A percentile compares a stretch with the other conserved stretches of the same genome.
Evolutionary conservation across 2,329 filamentous ascomycete genomes (phyloP).

Genomic region (Colletotrichum tabaci): DNA sequence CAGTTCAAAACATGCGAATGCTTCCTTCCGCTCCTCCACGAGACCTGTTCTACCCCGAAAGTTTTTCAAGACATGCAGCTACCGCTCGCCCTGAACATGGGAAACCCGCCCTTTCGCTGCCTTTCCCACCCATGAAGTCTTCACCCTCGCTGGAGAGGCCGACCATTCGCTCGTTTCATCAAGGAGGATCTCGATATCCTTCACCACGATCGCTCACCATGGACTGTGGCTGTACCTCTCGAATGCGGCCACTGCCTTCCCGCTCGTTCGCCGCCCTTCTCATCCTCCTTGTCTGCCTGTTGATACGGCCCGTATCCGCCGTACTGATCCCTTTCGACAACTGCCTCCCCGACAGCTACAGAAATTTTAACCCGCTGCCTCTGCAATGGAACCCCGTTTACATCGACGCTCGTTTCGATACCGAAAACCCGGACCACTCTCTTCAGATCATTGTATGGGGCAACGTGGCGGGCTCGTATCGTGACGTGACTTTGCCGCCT

Average conservation of each 20-base stretch:
- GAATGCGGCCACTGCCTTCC: constrained; percentile 7
- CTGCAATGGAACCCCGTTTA: constrained; percentile 86
- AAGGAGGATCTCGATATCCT: constrained; percentile 7
- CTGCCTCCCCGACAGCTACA: constrained; percentile 78
- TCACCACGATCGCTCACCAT: constrained; percentile 21
- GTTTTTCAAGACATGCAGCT: constrained; percentile 36
- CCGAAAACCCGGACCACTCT: constrained; percentile 70
- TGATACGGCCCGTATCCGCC: constrained; percentile 65
- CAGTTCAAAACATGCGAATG: constrained; percentile 41
- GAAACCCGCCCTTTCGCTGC: constrained; percentile 35
- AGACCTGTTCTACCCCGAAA: constrained; percentile 30
- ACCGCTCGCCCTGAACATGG: constrained; percentile 33
- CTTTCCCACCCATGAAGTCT: constrained; percentile 41
- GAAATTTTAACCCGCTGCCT: constrained; percentile 55
- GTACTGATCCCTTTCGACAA: constrained; percentile 86
- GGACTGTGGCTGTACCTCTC: constrained; percentile 11
- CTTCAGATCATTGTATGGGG: constrained; percentile 88
- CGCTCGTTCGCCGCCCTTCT: constrained; percentile 47
- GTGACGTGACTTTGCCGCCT: constrained; percentile 70
- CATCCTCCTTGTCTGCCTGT: constrained; percentile 56
- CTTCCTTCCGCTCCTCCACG: constrained; percentile 24
- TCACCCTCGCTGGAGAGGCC: constrained; percentile 24
- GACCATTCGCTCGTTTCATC: constrained; percentile 29
- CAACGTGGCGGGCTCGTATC: constrained; percentile 85
- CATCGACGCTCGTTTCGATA: constrained; percentile 82